Percentiles rank a stretch among this genome's conserved stretches.
phyloP scores from a whole-genome alignment of 2,329 filamentous ascomycete species.

The Myriangium duriaei region DNA sequence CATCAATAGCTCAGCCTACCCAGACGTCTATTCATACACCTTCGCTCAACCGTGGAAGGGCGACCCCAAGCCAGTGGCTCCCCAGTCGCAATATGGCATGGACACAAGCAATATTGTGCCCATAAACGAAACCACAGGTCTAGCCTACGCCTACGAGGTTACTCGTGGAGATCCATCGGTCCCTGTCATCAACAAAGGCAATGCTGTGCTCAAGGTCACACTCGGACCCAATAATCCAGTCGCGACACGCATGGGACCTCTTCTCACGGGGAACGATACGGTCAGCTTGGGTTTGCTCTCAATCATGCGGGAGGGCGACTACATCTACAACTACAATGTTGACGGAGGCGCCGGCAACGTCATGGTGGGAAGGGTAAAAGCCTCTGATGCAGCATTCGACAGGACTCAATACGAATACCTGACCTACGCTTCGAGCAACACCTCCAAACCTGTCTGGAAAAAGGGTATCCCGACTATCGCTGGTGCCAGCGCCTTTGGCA shows the following conservation, averaged over 20 bases:
- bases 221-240: constrained; percentile 7
- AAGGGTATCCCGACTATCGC: not conserved
- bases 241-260: constrained; percentile 3
- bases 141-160: constrained; percentile 9
- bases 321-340: constrained; percentile 10
- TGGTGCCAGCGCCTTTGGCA: not conserved
- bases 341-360: constrained; percentile 5
- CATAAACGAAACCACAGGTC: constrained; percentile 6
- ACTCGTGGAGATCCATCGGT: constrained; percentile 5
- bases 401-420: constrained; percentile 7
- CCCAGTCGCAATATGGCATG: constrained; percentile 9
- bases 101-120: constrained; percentile 3
- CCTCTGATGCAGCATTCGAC: constrained; percentile 3
- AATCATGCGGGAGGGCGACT: not conserved
- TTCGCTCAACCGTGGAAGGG: constrained; percentile 6
- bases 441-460: not conserved
- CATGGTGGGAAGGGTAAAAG: constrained; percentile 9
- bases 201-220: constrained; percentile 3
- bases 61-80: constrained; percentile 4
- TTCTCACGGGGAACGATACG: constrained; percentile 4
- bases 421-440: not conserved
- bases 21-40: not conserved
- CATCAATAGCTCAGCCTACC: constrained; percentile 1
- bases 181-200: constrained; percentile 1
- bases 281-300: constrained; percentile 2